phyloP scores from a whole-genome alignment of 768 basidiomycete genomes.

The Chiua virens region DNA sequence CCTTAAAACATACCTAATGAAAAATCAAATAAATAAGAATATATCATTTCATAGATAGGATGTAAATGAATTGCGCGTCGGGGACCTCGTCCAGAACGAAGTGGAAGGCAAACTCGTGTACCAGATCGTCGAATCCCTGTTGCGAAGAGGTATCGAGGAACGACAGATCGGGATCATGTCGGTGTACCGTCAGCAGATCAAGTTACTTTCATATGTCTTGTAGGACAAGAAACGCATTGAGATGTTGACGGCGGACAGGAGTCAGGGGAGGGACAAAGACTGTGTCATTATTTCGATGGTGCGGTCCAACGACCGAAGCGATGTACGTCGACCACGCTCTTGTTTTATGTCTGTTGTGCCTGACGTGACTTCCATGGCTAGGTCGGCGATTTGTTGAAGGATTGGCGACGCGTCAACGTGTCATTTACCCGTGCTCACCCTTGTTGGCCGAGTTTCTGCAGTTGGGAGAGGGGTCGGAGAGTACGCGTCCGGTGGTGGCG shows the following conservation, averaged over 20 bases:
- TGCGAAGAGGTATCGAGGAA: conserved; percentile 61
- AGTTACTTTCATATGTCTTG: conserved; percentile 73
- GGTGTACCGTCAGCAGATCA: conserved; percentile 93
- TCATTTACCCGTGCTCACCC: conserved; percentile 86
- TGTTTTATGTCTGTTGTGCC: not conserved
- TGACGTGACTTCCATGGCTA: conserved; percentile 26
- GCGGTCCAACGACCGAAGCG: conserved; percentile 75
- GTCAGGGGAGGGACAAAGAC: conserved; percentile 95
- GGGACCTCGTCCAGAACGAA: conserved; percentile 89
- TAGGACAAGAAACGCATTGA: conserved; percentile 61
- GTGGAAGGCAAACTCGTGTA: conserved; percentile 69
- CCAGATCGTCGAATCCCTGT: conserved; percentile 67
- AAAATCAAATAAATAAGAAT: no score
- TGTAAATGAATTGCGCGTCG: no score
- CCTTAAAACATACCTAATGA: no score
- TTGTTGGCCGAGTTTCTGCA: conserved; percentile 74
- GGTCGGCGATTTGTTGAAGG: conserved; percentile 91
- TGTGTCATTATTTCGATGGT: conserved; percentile 93
- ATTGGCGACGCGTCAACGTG: conserved; percentile 97
- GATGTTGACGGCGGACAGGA: conserved; percentile 88
- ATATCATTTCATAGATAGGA: no score
- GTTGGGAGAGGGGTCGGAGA: conserved; percentile 56
- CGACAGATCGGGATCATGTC: conserved; percentile 87
- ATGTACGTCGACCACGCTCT: conserved; percentile 46
- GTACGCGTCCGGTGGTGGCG: conserved; percentile 42